phyloP scores from a whole-genome alignment of 352 stramenopile genomes.

The Globisporangium cylindrosporum region DNA sequence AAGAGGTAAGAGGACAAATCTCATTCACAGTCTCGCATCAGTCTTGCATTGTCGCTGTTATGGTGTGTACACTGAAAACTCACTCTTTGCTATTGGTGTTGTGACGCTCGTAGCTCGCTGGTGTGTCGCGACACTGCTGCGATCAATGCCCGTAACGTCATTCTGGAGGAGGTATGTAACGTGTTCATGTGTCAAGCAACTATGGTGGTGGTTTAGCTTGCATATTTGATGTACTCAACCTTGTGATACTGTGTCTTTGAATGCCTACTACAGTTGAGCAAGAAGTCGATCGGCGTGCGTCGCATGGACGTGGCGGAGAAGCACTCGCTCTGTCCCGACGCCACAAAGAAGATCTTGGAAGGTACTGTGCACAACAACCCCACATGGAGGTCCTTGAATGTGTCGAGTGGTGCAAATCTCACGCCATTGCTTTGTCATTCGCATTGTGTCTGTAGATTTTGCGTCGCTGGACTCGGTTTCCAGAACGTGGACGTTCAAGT shows the following conservation, averaged over 20 bases:
- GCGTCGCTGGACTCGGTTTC: constrained; percentile 38
- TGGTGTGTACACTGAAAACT: background rate
- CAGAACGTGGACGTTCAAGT: constrained; percentile 53
- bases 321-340: constrained; percentile 33
- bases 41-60: background rate
- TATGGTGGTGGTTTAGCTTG: background rate
- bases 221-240: background rate
- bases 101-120: constrained; percentile 21
- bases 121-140: constrained; percentile 32
- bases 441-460: constrained; percentile 30
- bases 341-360: constrained; percentile 45
- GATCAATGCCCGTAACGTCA: constrained; percentile 35
- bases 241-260: background rate
- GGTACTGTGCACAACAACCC: constrained; percentile 19
- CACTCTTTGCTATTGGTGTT: background rate
- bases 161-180: constrained; percentile 45
- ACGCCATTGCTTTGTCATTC: constrained; percentile 1
- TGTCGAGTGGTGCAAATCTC: background rate
- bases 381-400: background rate
- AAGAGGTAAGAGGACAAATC: constrained; percentile 25
- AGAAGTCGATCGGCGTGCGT: constrained; percentile 35
- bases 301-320: constrained; percentile 47
- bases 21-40: background rate
- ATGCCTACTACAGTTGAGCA: constrained; percentile 25
- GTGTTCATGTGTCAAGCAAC: background rate